These are phyloP conservation scores for Asterochloris erici DNA, from an alignment of 139 green algal genomes.

Conservation along the genomic window DNA sequence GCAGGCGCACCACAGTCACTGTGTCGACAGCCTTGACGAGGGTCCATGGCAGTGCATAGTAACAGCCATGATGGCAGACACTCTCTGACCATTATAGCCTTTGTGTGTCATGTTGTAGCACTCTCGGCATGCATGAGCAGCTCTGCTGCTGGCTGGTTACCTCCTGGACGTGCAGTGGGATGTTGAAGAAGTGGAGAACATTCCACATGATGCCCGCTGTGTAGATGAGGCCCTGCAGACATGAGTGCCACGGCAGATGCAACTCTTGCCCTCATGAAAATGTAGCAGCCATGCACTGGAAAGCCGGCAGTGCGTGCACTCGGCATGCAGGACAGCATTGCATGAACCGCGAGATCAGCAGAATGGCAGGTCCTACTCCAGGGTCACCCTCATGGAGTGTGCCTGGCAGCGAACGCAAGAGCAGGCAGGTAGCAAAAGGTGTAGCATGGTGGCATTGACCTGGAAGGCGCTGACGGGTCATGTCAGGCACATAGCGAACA, in stretches of 20 bases:
- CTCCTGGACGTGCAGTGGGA: conserved; percentile 92
- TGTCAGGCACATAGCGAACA: too few species aligned
- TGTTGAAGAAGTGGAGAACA: conserved; percentile 82
- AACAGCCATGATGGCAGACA: background rate
- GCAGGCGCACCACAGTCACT: too few species aligned
- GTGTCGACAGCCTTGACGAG: too few species aligned
- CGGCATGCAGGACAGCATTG: too few species aligned
- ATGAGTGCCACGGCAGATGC: background rate
- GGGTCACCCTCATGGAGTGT: too few species aligned
- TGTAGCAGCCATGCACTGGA: background rate
- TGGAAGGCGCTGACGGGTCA: too few species aligned
- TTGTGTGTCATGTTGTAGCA: background rate
- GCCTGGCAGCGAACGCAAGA: too few species aligned
- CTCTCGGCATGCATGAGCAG: background rate
- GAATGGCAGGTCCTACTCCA: too few species aligned
- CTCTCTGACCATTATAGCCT: background rate
- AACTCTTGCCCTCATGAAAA: background rate
- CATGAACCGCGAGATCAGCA: too few species aligned
- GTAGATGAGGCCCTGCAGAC: conserved; percentile 80
- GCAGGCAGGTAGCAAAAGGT: background rate
- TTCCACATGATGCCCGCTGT: conserved; percentile 87
- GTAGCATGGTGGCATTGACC: background rate
- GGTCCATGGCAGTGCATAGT: background rate
- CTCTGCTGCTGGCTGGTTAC: conserved; percentile 23
- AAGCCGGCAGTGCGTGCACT: too few species aligned